phyloP scores from a whole-genome alignment of 305 asterid species.

The Solanum chacoense region DNA sequence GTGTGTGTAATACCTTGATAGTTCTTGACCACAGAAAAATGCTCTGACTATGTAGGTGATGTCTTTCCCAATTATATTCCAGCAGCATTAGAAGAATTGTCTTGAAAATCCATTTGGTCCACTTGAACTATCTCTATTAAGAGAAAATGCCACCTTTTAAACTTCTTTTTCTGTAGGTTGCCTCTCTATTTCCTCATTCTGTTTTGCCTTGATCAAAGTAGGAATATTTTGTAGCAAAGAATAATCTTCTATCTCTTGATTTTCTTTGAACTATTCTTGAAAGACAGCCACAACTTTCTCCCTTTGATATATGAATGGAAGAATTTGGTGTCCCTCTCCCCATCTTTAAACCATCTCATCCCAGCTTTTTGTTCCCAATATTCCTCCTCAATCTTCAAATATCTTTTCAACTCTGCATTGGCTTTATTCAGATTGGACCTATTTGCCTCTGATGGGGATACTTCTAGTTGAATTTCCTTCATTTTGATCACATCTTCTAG shows the following conservation, averaged over 20 bases:
- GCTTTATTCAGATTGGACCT: background rate
- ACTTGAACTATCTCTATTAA: background rate
- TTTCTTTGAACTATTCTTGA: background rate
- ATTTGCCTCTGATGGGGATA: background rate
- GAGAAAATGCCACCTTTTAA: background rate
- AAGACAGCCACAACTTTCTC: background rate
- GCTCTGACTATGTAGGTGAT: background rate
- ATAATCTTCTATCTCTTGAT: background rate
- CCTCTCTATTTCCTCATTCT: background rate
- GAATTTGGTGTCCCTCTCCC: background rate
- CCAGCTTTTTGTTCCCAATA: background rate
- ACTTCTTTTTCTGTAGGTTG: background rate
- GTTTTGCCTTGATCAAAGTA: too few species aligned
- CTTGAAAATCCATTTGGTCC: background rate
- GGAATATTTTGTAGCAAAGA: background rate
- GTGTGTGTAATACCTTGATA: background rate
- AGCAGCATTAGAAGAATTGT: background rate
- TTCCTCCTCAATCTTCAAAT: background rate
- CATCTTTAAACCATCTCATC: background rate
- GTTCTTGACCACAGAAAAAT: background rate
- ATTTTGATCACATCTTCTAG: background rate
- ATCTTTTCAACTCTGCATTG: background rate
- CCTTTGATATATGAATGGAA: background rate
- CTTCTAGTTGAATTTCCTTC: background rate
- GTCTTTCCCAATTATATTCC: background rate